Percentiles rank a stretch among this genome's conserved stretches.
Evolutionary conservation across 179 eudicot species (phyloP).

Genomic region (Sideroxylon spinosum): DNA sequence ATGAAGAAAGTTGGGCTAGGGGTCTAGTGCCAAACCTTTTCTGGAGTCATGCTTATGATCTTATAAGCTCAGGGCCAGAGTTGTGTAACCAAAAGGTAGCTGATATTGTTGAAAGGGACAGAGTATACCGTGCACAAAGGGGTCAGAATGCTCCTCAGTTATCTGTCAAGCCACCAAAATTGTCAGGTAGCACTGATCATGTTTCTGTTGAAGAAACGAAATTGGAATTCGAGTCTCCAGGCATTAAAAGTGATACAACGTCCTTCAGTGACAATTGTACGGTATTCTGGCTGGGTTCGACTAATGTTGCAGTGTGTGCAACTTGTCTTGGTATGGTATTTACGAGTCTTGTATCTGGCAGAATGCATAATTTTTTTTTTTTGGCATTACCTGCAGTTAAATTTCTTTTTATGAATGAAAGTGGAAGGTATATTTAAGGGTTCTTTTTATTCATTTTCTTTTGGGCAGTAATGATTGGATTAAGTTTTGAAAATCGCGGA

Average conservation of each 20-base stretch:
- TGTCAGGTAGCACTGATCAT: conserved; percentile 19
- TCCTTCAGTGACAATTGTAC: conserved; percentile 25
- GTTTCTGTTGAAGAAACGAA: conserved; percentile 22
- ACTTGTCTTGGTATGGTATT: conserved; percentile 47
- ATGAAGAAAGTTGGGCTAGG: conserved; percentile 97
- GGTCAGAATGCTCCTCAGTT: conserved; percentile 82
- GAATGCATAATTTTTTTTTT: background rate
- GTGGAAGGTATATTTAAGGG: background rate
- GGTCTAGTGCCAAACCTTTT: conserved; percentile 73
- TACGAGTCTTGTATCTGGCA: conserved; percentile 8
- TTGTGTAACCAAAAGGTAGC: conserved; percentile 80
- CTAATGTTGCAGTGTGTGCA: conserved; percentile 65
- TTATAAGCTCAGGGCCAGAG: conserved; percentile 66
- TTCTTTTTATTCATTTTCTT: background rate
- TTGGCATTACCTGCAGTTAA: background rate
- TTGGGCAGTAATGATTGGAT: background rate
- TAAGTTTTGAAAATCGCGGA: no score
- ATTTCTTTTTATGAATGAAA: background rate
- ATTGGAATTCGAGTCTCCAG: conserved; percentile 25
- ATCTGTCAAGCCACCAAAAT: conserved; percentile 37
- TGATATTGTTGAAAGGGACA: conserved; percentile 74
- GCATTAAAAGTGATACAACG: conserved; percentile 15
- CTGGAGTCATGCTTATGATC: conserved; percentile 79
- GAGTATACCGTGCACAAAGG: conserved; percentile 75
- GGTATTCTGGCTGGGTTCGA: conserved; percentile 64